Evolutionary conservation across 2,329 filamentous ascomycete species (phyloP), one percentile per base, ranked within the genome.

Genomic region (Trichoderma koningii): DNA sequence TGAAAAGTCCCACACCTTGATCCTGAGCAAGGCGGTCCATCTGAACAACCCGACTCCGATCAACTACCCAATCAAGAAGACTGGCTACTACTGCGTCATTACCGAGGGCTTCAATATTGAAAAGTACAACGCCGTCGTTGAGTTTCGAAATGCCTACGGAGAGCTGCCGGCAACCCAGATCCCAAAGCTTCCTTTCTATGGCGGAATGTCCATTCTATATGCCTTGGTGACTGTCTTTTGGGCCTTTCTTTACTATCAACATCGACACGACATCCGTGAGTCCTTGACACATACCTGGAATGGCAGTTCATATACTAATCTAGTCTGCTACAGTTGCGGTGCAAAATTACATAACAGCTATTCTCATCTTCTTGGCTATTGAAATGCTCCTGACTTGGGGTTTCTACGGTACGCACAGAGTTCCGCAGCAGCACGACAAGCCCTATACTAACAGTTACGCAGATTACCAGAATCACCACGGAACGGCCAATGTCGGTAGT

Each of bases 371-470:
- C 79, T 81, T 99, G 50, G 92, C 98, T 17, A 79, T 98, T 17
- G 95, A 99, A 77, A 97, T 98, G 88, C 82, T 98, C 73, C 93
- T 98, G 86, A 99, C 95, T 2, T 99, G 95, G 95, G 93, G 92
- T 50, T 99, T 96, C 80, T 99, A 98, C 76, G 88, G 89, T 91
- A 81, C 66, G 82, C 71, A 63, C 23, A 48, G 51, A 48, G 51
- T 7, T 23, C 7, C 55, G 3, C 12, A 47, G 14, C 21, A 5
- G 12, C 42, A 21, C 5, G 9, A 3, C 17, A 44, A 1, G 17
- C n/a, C 19, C 12, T 34, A 26, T 50, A 28, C 60, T 66, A 44
- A 64, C 28, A 12, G 4, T 1, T 23, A 1, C 14, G 1, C 67
- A 91, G 95, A 99, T 78, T 98, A 91, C 76, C 87, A 96, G 74